These are phyloP conservation scores for Cladosporium colombiae DNA, from an alignment of 2,329 filamentous ascomycete species.

Conservation along the genomic window DNA sequence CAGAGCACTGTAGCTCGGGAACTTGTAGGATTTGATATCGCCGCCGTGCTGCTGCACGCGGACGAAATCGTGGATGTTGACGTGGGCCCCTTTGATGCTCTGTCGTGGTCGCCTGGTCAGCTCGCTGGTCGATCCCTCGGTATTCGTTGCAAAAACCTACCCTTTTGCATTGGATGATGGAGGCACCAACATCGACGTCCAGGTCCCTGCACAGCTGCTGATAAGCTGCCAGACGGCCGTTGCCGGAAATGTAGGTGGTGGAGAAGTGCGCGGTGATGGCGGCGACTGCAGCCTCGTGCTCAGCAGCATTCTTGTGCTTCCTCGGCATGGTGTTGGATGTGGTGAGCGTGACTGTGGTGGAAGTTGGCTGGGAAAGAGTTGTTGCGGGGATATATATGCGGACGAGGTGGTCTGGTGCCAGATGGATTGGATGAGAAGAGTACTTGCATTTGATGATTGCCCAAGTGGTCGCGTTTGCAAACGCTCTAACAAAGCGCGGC, in stretches of 20 bases:
- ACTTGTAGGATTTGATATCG: neutral
- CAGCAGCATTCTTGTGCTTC: neutral
- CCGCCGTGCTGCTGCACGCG: neutral
- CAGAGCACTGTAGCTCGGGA: too few relatives aligned
- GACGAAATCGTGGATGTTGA: slow-evolving; percentile 17
- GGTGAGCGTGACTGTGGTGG: neutral
- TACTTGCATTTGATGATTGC: too few relatives aligned
- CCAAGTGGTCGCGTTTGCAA: neutral
- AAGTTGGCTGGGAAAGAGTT: too few relatives aligned
- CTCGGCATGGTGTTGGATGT: neutral
- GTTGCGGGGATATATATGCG: neutral
- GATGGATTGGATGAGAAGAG: neutral
- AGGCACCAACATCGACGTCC: neutral
- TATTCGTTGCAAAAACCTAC: neutral
- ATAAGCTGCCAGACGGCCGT: neutral
- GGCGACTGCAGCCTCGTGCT: neutral
- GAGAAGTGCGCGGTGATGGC: neutral
- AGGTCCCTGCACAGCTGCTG: slow-evolving; percentile 5
- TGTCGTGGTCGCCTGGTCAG: neutral
- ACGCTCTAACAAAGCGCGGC: neutral
- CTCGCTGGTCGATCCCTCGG: too few relatives aligned
- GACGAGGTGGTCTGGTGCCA: neutral
- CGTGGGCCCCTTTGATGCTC: slow-evolving; percentile 2
- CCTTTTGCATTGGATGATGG: neutral
- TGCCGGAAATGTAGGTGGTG: neutral